A percentile compares a stretch with the other conserved stretches of the same genome.
These are phyloP conservation scores for Leccinum incarnatum DNA, from an alignment of 768 basidiomycete genomes.

Conservation along the genomic window DNA sequence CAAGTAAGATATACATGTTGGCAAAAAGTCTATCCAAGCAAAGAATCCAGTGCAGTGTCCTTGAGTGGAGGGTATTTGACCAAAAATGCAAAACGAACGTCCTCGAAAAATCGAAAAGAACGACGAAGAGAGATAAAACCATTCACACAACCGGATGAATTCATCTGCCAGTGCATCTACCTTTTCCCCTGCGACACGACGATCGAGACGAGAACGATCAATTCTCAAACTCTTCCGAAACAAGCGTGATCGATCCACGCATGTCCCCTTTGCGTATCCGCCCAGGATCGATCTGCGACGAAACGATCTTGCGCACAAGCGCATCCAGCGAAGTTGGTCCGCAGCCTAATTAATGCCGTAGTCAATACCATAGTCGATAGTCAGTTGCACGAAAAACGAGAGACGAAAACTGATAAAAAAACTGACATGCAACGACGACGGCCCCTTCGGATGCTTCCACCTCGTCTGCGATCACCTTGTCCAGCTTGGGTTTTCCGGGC, in stretches of 20 bases:
- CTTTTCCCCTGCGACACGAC: no score
- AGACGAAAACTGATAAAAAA: slow-evolving; percentile 5
- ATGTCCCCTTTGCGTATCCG: slow-evolving; percentile 53
- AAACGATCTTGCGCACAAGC: slow-evolving; percentile 62
- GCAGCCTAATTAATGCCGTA: slow-evolving; percentile 46
- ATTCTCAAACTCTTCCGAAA: slow-evolving; percentile 68
- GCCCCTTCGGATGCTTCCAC: slow-evolving; percentile 52
- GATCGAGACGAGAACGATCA: slow-evolving; percentile 25
- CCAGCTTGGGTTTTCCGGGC: slow-evolving; percentile 64
- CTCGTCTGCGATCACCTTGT: slow-evolving; percentile 62
- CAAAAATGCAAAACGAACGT: slow-evolving; percentile 8
- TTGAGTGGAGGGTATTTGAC: background rate
- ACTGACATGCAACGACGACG: slow-evolving; percentile 67
- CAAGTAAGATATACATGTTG: no score
- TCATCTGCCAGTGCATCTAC: no score
- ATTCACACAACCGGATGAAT: slow-evolving; percentile 10
- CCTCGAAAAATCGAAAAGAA: background rate
- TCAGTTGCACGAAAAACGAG: no score
- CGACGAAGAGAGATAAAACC: background rate
- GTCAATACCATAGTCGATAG: no score
- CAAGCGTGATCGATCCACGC: slow-evolving; percentile 56
- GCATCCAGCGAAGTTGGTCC: slow-evolving; percentile 70
- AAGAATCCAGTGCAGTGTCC: background rate
- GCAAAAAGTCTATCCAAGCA: background rate
- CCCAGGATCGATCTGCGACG: slow-evolving; percentile 55